Conservation (phyloP, 148 eudicot species). For the Spergularia marina region DNA sequence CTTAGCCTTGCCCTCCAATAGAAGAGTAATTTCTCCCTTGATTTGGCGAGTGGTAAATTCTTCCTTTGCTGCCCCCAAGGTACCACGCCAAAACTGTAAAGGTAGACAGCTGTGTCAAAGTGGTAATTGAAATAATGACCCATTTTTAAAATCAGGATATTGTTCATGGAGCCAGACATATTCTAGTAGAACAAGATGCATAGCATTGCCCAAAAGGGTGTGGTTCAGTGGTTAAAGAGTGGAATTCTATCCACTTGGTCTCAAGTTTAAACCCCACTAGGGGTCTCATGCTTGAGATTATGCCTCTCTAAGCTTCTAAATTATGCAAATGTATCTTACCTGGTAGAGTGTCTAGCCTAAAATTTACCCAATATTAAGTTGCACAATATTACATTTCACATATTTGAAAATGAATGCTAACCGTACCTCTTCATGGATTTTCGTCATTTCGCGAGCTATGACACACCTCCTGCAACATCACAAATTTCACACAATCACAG, state of each 20-base stretch:
- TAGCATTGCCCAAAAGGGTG: not conserved
- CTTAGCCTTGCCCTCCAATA: slow-evolving; percentile 65
- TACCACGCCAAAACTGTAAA: slow-evolving; percentile 92
- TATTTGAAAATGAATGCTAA: not conserved
- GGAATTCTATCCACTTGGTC: too few species aligned
- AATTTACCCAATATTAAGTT: not conserved
- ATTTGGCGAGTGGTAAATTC: slow-evolving; percentile 59
- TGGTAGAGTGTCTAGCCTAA: not conserved
- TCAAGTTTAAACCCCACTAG: too few species aligned
- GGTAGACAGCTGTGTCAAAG: slow-evolving; percentile 7
- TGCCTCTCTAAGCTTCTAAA: too few species aligned
- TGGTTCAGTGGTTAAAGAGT: not conserved
- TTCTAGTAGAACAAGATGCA: not conserved
- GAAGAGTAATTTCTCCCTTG: slow-evolving; percentile 92
- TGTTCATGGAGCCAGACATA: not conserved
- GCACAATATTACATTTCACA: not conserved
- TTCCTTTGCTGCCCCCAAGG: slow-evolving; percentile 67
- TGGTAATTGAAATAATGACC: not conserved
- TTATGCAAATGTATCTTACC: too few species aligned
- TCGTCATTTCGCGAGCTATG: slow-evolving; percentile 94
- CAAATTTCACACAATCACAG: slow-evolving; percentile 18
- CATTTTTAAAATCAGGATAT: not conserved
- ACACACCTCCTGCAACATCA: slow-evolving; percentile 73
- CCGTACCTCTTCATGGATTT: slow-evolving; percentile 91
- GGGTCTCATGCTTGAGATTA: too few species aligned